Conservation (phyloP, 148 eudicot species). For the Diospyros kaki region DNA sequence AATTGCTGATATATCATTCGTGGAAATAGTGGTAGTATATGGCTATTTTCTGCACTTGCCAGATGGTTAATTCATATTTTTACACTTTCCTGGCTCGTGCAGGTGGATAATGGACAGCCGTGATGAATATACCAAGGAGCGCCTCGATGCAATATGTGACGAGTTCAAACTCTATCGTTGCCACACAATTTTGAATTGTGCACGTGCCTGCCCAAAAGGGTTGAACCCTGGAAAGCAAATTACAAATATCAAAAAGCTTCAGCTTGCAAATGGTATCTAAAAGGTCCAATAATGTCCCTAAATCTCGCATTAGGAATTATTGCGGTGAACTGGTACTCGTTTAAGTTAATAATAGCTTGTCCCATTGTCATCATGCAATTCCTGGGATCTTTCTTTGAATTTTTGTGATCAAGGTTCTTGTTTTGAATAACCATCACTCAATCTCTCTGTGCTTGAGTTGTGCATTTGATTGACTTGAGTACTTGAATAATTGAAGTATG, state of each 20-base stretch:
- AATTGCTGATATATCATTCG: not conserved
- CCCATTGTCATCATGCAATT: slow-evolving; percentile 8
- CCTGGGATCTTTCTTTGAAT: slow-evolving; percentile 3
- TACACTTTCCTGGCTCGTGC: slow-evolving; percentile 19
- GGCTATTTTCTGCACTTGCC: not conserved
- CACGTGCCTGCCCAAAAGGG: slow-evolving; percentile 97
- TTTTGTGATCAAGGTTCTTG: slow-evolving; percentile 9
- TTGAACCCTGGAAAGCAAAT: slow-evolving; percentile 91
- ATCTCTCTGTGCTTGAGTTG: not conserved
- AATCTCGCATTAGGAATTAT: slow-evolving; percentile 6
- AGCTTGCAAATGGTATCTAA: slow-evolving; percentile 23
- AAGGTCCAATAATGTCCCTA: slow-evolving; percentile 5
- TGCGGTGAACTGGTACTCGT: not conserved
- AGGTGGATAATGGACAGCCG: slow-evolving; percentile 99
- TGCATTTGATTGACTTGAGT: not conserved
- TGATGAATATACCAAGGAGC: slow-evolving; percentile 91
- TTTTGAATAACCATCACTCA: slow-evolving; percentile 5
- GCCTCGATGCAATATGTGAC: slow-evolving; percentile 79
- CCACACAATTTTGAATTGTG: slow-evolving; percentile 92
- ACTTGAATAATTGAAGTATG: too few relatives aligned
- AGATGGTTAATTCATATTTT: not conserved
- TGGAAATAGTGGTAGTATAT: too few relatives aligned
- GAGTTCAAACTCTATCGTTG: slow-evolving; percentile 98
- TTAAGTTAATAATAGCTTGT: slow-evolving; percentile 14
- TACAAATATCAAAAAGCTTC: slow-evolving; percentile 73